These are phyloP conservation scores for Cicer bijugum DNA, from an alignment of 306 rosid species.

Conservation along the genomic window DNA sequence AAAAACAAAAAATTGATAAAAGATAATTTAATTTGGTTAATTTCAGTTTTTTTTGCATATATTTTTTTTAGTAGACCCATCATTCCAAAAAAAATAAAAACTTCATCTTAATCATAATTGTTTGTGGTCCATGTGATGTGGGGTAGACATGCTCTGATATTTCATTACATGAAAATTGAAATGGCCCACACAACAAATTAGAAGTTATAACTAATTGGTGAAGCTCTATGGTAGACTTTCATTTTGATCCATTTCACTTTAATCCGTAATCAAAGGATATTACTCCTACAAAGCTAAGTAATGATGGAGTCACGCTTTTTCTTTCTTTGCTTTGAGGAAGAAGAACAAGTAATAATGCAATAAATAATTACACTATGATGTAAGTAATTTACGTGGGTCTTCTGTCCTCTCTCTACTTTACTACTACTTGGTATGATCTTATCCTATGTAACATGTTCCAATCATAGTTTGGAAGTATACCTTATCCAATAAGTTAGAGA, in stretches of 20 bases:
- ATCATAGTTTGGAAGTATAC: background rate
- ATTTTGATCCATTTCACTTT: slow-evolving; percentile 15
- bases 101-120: too few species aligned
- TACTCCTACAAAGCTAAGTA: slow-evolving; percentile 2
- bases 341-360: background rate
- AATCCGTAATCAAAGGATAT: background rate
- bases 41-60: slow-evolving; percentile 33
- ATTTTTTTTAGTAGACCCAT: slow-evolving; percentile 1
- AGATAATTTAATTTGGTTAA: slow-evolving; percentile 29
- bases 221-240: slow-evolving; percentile 10
- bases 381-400: background rate
- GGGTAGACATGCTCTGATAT: background rate
- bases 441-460: background rate
- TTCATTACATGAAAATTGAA: slow-evolving; percentile 31
- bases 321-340: background rate
- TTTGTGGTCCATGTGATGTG: slow-evolving; percentile 26
- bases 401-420: background rate
- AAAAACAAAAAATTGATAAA: background rate
- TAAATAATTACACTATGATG: background rate
- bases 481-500: too few species aligned
- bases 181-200: slow-evolving; percentile 16
- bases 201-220: background rate
- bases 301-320: slow-evolving; percentile 3
- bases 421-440: background rate
- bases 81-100: background rate